Evolutionary conservation across 768 basidiomycete genomes (phyloP).

Genomic region (Pleurotus eryngii): DNA sequence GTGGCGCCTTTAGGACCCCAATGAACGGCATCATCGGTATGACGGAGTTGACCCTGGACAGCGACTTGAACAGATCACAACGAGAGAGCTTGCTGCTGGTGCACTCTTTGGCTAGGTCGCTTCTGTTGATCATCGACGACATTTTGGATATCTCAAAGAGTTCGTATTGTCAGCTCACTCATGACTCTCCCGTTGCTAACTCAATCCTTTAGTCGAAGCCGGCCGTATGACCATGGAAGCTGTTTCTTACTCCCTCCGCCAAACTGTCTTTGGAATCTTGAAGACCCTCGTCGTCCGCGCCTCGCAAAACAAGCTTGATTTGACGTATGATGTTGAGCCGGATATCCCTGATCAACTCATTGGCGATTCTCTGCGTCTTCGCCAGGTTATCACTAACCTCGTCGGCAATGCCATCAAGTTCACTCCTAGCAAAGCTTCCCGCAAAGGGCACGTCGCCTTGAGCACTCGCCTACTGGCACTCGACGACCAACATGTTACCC

Average conservation of each 20-base stretch:
- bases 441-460: constrained; percentile 88
- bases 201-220: constrained; percentile 73
- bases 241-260: constrained; percentile 96
- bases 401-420: constrained; percentile 98
- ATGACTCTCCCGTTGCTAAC: constrained; percentile 9
- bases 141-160: constrained; percentile 99
- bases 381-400: constrained; percentile 94
- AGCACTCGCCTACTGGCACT: constrained; percentile 76
- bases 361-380: constrained; percentile 90
- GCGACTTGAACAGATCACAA: constrained; percentile 91
- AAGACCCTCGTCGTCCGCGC: constrained; percentile 98
- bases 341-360: constrained; percentile 96
- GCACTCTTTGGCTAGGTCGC: constrained; percentile 87
- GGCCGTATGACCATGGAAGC: constrained; percentile 99
- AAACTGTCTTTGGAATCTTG: constrained; percentile 94
- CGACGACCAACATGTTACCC: constrained; percentile 80
- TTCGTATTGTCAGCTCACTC: constrained; percentile 37
- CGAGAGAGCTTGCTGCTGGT: constrained; percentile 94
- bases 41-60: constrained; percentile 97
- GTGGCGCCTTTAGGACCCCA: constrained; percentile 66
- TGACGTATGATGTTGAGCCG: constrained; percentile 94
- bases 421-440: constrained; percentile 73
- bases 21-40: constrained; percentile 99
- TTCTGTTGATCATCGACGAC: constrained; percentile 97
- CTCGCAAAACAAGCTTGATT: constrained; percentile 92